Evolutionary conservation across 2,329 filamentous ascomycete species (phyloP), one percentile per base, ranked within the genome.

Genomic region (Fusarium compactum): DNA sequence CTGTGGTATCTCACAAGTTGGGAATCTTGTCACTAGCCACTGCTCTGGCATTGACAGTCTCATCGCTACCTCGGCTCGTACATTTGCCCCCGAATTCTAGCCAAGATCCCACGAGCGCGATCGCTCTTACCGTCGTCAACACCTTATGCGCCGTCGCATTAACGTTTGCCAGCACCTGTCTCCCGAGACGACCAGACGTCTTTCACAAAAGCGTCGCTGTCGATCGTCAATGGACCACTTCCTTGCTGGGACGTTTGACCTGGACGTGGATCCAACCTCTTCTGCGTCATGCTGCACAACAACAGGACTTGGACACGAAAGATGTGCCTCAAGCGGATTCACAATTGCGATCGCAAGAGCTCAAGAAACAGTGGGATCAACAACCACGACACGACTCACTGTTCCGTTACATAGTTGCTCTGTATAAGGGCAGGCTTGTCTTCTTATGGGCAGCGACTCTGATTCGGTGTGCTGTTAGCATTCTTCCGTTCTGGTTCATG

Each of bases 401-500:
- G 1, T 89, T 91, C 86, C 81, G 87, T 44, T 86, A 86, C 1
- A 73, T 94, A 2, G 70, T 90, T 2, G 74, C 82, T 16, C 84
- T 86, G 0, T 90, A 93, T 74, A 85, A 85, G 62, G 77, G 77
- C 27, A 77, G 82, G 1, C 82, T 94, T 38, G 71, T 83, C 2
- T 50, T 86, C 8, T 90, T 94, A 76, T 90, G 87, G 82, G 34
- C 80, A 4, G 76, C 91, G 7, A 88, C 87, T 10, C 65, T 88
- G 1, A 61, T 84, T 6, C 82, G 84, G 16, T 86, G 87, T 8
- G 70, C 90, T 25, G 75, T 91, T 25, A 89, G 88, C 65, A 90
- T 94, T 65, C 85, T 87, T 0, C 92, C 92, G 0, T 92, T 93
- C 73, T 87, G 90, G 76, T 86, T 90, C 30, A 87, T 92, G 65